Evolutionary conservation across 176 grass and related monocot genomes (phyloP).

Genomic region (Hsuehochloa calcarea): DNA sequence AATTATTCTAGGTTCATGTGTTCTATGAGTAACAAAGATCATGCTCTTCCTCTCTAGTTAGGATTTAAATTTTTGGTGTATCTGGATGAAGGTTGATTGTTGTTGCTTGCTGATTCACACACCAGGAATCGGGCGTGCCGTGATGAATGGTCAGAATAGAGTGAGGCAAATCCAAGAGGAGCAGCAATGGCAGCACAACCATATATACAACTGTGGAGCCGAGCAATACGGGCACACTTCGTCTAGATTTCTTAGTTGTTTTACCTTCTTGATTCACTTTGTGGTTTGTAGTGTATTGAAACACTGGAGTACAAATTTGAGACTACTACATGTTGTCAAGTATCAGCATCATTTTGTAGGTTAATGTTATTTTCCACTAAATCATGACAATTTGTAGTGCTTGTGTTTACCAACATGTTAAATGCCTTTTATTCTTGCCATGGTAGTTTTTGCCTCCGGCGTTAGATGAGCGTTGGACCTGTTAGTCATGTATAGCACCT

Average conservation of each 20-base stretch:
- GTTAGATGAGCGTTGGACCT: too few species aligned
- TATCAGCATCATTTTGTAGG: neutral
- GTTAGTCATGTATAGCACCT: too few species aligned
- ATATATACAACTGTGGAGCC: slow-evolving; percentile 7
- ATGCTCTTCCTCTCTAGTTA: neutral
- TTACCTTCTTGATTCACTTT: neutral
- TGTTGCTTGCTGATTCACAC: slow-evolving; percentile 4
- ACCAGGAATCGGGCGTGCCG: slow-evolving; percentile 5
- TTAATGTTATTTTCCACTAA: neutral
- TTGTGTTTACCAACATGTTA: neutral
- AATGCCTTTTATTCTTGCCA: neutral
- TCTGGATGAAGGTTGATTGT: slow-evolving; percentile 24
- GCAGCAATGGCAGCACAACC: slow-evolving; percentile 26
- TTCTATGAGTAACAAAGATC: neutral
- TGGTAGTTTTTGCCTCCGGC: too few species aligned
- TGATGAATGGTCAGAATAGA: slow-evolving; percentile 20
- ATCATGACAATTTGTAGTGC: neutral
- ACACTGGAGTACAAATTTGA: too few species aligned
- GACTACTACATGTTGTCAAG: neutral
- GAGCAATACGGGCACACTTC: slow-evolving; percentile 16
- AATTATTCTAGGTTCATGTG: too few species aligned
- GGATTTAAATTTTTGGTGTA: neutral
- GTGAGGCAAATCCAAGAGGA: slow-evolving; percentile 15
- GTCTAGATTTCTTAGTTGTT: neutral
- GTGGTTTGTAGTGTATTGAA: neutral